Evolutionary conservation across 495 filamentous ascomycete species (phyloP).

Genomic region (Sphaerosporella brunnea): DNA sequence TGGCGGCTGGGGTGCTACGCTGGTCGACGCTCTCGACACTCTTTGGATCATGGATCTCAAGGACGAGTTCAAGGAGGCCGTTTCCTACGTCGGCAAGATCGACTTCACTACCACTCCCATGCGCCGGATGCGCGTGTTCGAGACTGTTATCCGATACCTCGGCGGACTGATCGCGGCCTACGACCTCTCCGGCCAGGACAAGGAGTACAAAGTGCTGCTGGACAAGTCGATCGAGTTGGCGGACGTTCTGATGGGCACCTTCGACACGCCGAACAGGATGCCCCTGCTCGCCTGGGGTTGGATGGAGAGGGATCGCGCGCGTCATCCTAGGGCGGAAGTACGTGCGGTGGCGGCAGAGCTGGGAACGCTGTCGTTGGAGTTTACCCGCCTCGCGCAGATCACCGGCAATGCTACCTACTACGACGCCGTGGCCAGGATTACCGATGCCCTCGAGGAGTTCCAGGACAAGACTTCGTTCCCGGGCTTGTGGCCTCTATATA

Average conservation of each 20-base stretch:
- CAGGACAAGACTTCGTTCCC: slow-evolving; percentile 55
- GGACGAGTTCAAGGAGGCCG: slow-evolving; percentile 75
- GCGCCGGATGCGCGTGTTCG: slow-evolving; percentile 53
- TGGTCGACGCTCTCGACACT: slow-evolving; percentile 86
- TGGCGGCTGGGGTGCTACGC: slow-evolving; percentile 82
- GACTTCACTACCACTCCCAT: slow-evolving; percentile 66
- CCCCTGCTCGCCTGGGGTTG: slow-evolving; percentile 61
- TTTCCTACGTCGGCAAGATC: slow-evolving; percentile 56
- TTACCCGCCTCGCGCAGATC: slow-evolving; percentile 81
- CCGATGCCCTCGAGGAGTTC: slow-evolving; percentile 62
- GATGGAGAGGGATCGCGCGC: slow-evolving; percentile 3
- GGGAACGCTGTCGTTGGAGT: slow-evolving; percentile 82
- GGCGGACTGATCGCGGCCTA: slow-evolving; percentile 71
- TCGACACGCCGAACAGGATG: slow-evolving; percentile 96
- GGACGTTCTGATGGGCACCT: slow-evolving; percentile 53
- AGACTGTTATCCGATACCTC: slow-evolving; percentile 76
- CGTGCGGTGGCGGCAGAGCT: slow-evolving; percentile 49
- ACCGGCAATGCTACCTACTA: slow-evolving; percentile 81
- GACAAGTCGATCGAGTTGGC: slow-evolving; percentile 78
- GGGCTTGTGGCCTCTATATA: slow-evolving; percentile 63
- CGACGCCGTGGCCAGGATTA: slow-evolving; percentile 85
- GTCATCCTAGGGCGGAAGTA: not conserved
- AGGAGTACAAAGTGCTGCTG: slow-evolving; percentile 43
- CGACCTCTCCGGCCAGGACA: slow-evolving; percentile 47
- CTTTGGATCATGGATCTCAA: slow-evolving; percentile 91